phyloP scores from a whole-genome alignment of 805 yeast genomes.

The Torulaspora gathmanii region DNA sequence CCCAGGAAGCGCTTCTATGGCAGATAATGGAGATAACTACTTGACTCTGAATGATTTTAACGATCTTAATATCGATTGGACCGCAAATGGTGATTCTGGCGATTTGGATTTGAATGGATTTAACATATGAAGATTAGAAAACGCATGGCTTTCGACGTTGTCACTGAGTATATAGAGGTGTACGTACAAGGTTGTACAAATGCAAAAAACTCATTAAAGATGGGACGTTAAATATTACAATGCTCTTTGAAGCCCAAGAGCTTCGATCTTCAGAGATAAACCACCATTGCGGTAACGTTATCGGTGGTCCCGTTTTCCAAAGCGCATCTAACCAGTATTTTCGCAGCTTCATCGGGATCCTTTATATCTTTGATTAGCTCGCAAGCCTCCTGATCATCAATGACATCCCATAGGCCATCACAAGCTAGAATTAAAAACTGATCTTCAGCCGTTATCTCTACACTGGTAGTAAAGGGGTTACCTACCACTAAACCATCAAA shows the following conservation, averaged over 20 bases:
- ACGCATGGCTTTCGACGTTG: neutral
- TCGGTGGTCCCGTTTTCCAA: conserved; percentile 78
- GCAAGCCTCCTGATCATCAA: conserved; percentile 80
- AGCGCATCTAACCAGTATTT: conserved; percentile 64
- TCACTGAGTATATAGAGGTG: neutral
- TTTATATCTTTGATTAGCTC: conserved; percentile 52
- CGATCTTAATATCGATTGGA: conserved; percentile 36
- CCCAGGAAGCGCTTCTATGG: conserved; percentile 10
- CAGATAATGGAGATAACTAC: conserved; percentile 30
- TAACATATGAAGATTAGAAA: conserved; percentile 17
- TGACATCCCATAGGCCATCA: conserved; percentile 96
- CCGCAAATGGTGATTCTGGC: conserved; percentile 27
- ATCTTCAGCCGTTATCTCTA: conserved; percentile 60
- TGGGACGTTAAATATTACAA: conserved; percentile 4
- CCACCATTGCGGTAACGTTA: conserved; percentile 90
- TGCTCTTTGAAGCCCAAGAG: neutral
- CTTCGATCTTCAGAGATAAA: conserved; percentile 33
- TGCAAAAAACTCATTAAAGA: conserved; percentile 4
- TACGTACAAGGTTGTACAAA: neutral
- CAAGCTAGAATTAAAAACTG: conserved; percentile 86
- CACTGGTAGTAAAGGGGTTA: conserved; percentile 85
- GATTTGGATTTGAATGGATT: conserved; percentile 30
- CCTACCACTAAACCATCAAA: conserved; percentile 87
- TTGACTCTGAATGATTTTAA: conserved; percentile 36
- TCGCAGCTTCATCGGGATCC: conserved; percentile 65